These are phyloP conservation scores for Calonectria crousiana DNA, from an alignment of 2,329 filamentous ascomycete species.

Conservation along the genomic window DNA sequence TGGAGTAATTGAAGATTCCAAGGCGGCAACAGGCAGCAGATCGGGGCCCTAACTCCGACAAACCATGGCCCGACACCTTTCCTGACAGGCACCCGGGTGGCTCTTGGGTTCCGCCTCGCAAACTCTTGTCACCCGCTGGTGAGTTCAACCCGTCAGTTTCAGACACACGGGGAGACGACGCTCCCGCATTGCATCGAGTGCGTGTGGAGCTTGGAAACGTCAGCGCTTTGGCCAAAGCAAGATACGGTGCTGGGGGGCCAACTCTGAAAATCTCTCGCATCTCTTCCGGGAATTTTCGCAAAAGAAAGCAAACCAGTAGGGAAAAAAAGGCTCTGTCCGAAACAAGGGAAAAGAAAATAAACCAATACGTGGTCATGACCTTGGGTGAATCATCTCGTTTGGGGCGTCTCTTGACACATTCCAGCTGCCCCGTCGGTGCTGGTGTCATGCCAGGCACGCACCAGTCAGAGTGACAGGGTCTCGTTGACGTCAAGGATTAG, in stretches of 20 bases:
- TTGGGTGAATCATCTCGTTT: neutral
- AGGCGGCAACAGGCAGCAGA: slow-evolving; percentile 6
- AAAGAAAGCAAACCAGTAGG: neutral
- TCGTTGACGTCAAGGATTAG: slow-evolving; percentile 14
- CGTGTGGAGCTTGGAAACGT: slow-evolving; percentile 23
- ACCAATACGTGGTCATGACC: neutral
- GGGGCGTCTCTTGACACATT: slow-evolving; percentile 6
- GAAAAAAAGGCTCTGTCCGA: neutral
- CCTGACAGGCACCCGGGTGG: neutral
- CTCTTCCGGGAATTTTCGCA: neutral
- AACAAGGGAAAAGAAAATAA: neutral
- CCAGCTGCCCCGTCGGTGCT: neutral
- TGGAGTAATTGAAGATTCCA: slow-evolving; percentile 1
- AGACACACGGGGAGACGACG: neutral
- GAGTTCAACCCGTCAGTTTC: slow-evolving; percentile 16
- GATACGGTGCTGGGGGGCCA: neutral
- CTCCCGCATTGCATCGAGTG: slow-evolving; percentile 10
- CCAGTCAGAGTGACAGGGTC: slow-evolving; percentile 1
- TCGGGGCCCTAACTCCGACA: slow-evolving; percentile 9
- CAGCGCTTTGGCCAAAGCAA: slow-evolving; percentile 21
- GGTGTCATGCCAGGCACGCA: slow-evolving; percentile 14
- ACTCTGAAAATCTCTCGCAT: neutral
- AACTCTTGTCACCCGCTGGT: neutral
- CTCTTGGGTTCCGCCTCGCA: neutral
- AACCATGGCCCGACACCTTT: slow-evolving; percentile 16